phyloP scores from a whole-genome alignment of 345 rosid species.

The Eucalyptus fibrosa region DNA sequence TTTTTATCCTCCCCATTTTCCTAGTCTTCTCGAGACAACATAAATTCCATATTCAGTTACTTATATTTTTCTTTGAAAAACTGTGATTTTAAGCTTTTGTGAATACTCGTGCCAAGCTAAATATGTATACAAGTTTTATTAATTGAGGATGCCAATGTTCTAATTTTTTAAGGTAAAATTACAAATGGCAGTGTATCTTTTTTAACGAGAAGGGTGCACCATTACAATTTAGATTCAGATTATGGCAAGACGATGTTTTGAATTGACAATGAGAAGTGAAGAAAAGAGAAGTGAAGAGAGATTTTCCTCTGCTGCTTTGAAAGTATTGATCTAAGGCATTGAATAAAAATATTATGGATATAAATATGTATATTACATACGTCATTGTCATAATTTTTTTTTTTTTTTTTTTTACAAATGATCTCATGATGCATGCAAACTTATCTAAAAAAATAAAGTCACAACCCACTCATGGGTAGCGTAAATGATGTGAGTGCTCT shows the following conservation, averaged over 20 bases:
- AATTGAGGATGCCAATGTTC: neutral
- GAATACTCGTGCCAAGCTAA: neutral
- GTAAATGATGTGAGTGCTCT: too few species aligned
- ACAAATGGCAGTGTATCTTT: too few species aligned
- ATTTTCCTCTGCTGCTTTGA: neutral
- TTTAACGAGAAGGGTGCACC: too few species aligned
- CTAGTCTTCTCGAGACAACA: neutral
- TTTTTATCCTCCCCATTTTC: neutral
- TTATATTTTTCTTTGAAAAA: neutral
- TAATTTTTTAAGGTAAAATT: neutral
- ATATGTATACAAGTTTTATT: neutral
- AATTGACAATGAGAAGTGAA: too few species aligned
- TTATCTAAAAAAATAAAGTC: too few species aligned
- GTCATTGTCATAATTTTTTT: too few species aligned
- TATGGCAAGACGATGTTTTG: too few species aligned
- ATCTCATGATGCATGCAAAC: neutral
- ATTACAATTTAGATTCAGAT: neutral
- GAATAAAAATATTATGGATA: too few species aligned
- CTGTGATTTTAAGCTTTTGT: neutral
- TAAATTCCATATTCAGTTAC: neutral
- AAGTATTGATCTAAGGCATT: neutral
- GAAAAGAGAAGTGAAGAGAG: too few species aligned
- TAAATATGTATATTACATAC: too few species aligned
- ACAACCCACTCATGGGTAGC: too few species aligned
- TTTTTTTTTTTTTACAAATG: too few species aligned